These are phyloP conservation scores for Corymbia calophylla DNA, from an alignment of 441 rosid species.

Conservation along the genomic window DNA sequence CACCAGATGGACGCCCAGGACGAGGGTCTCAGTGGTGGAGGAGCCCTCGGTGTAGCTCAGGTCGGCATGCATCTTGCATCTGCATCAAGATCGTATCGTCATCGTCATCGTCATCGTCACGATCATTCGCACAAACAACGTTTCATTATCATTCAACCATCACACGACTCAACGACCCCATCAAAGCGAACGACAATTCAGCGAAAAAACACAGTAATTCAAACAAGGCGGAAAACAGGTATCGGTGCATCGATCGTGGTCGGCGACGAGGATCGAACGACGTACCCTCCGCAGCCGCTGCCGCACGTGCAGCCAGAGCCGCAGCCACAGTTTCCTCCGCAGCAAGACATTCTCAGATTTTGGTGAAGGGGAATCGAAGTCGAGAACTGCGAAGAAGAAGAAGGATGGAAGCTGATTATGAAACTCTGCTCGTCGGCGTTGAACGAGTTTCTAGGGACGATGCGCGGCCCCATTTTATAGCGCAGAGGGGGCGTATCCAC, in stretches of 20 bases:
- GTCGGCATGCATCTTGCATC: conserved; percentile 8
- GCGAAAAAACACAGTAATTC: neutral
- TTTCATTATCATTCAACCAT: neutral
- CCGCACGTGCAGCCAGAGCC: conserved; percentile 5
- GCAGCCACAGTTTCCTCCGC: conserved; percentile 9
- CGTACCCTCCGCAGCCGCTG: conserved; percentile 2
- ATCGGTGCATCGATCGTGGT: neutral
- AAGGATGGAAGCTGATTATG: neutral
- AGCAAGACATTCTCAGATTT: neutral
- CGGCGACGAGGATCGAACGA: neutral
- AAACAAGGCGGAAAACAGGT: neutral
- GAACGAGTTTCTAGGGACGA: neutral
- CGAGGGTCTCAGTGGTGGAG: neutral
- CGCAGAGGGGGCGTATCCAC: neutral
- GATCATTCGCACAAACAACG: neutral
- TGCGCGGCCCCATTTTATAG: neutral
- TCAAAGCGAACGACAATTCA: neutral
- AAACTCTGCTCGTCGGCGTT: neutral
- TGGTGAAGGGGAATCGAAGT: neutral
- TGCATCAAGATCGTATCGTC: neutral
- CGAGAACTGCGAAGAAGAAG: neutral
- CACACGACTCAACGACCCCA: too few species aligned
- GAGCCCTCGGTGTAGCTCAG: neutral
- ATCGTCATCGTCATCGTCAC: neutral
- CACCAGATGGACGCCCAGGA: neutral